These are phyloP conservation scores for Melanogaster broomeanus DNA, from an alignment of 768 basidiomycete species.

Conservation along the genomic window DNA sequence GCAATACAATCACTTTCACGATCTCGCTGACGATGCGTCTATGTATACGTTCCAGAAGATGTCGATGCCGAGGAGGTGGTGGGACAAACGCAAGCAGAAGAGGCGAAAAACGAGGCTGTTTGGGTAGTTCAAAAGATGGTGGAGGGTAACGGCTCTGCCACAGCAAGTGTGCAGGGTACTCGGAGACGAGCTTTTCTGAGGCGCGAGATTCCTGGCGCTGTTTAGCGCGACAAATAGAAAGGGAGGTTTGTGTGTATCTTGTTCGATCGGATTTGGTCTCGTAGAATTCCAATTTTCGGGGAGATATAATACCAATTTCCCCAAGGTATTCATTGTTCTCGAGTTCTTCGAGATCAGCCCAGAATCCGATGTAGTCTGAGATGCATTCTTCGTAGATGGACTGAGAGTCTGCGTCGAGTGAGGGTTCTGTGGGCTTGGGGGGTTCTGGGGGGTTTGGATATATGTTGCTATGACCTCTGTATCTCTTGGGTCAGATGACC, in stretches of 20 bases:
- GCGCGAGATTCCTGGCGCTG: slow-evolving; percentile 20
- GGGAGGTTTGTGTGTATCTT: slow-evolving; percentile 28
- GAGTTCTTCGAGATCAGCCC: slow-evolving; percentile 18
- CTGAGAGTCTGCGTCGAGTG: slow-evolving; percentile 10
- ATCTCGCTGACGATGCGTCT: slow-evolving; percentile 26
- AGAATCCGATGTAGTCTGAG: slow-evolving; percentile 17
- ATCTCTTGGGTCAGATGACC: slow-evolving; percentile 2
- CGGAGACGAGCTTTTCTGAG: slow-evolving; percentile 20
- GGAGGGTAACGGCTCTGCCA: slow-evolving; percentile 15
- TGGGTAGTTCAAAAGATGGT: background rate
- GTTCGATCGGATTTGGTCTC: slow-evolving; percentile 28
- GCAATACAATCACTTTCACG: slow-evolving; percentile 26
- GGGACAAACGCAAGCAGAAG: background rate
- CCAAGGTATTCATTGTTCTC: slow-evolving; percentile 11
- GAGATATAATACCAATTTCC: slow-evolving; percentile 3
- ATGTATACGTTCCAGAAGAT: slow-evolving; percentile 15
- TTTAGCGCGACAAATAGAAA: slow-evolving; percentile 28
- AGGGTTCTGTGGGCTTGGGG: too few relatives aligned
- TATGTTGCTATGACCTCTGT: slow-evolving; percentile 14
- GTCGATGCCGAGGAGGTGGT: slow-evolving; percentile 7
- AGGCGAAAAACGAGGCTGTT: background rate
- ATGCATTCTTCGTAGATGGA: slow-evolving; percentile 34
- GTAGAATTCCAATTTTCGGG: slow-evolving; percentile 27
- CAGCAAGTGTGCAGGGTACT: slow-evolving; percentile 18
- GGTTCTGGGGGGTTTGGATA: background rate